Evolutionary conservation across 192 early-diverging fungal genomes (phyloP).

Genomic region (Backusella circina): DNA sequence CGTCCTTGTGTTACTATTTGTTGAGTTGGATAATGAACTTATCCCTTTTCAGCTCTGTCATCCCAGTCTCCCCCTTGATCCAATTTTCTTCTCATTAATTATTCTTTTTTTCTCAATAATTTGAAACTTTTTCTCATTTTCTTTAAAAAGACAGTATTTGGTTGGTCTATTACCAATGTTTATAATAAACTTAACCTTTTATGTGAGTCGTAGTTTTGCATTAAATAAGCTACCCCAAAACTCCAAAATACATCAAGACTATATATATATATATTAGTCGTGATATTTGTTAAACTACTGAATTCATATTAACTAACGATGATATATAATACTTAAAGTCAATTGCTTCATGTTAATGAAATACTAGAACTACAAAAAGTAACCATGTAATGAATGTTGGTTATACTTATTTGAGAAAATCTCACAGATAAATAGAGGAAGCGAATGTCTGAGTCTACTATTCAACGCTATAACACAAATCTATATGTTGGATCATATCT

Average conservation of each 20-base stretch:
- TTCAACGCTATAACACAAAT: neutral
- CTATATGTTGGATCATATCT: too few species aligned
- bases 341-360: too few species aligned
- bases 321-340: neutral
- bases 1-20: too few species aligned
- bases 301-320: neutral
- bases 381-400: neutral
- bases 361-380: too few species aligned
- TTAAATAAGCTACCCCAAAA: too few species aligned
- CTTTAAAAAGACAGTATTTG: too few species aligned
- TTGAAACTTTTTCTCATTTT: too few species aligned
- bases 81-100: too few species aligned
- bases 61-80: too few species aligned
- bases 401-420: neutral
- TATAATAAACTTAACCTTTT: neutral
- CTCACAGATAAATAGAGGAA: neutral
- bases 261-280: neutral
- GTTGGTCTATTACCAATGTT: neutral
- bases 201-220: neutral
- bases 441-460: neutral
- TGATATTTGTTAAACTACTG: neutral
- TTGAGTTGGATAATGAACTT: too few species aligned
- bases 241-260: neutral
- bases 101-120: too few species aligned
- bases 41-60: too few species aligned